These are phyloP conservation scores for Yamadazyma ubonensis DNA, from an alignment of 805 yeast species.

Conservation along the genomic window DNA sequence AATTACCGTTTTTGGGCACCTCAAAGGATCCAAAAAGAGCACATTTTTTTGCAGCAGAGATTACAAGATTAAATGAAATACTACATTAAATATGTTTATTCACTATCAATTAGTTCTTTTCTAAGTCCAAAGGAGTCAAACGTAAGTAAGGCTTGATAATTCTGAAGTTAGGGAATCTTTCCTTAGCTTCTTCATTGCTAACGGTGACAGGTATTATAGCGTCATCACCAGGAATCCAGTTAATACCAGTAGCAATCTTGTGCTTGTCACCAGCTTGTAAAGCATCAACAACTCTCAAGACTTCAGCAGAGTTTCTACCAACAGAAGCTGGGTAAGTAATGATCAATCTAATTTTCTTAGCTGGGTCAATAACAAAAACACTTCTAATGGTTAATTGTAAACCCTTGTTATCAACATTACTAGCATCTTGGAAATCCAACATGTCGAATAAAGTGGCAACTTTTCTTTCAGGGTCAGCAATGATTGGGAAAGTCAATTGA, in stretches of 20 bases:
- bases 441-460: constrained; percentile 71
- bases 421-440: constrained; percentile 69
- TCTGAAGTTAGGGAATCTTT: constrained; percentile 82
- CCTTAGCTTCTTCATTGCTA: constrained; percentile 57
- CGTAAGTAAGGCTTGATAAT: constrained; percentile 91
- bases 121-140: constrained; percentile 45
- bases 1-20: too few relatives aligned
- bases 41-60: too few relatives aligned
- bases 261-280: constrained; percentile 79
- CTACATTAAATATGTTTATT: too few relatives aligned
- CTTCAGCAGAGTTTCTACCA: constrained; percentile 93
- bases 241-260: constrained; percentile 86
- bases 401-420: constrained; percentile 66
- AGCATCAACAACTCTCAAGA: constrained; percentile 85
- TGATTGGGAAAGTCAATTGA: constrained; percentile 81
- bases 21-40: too few relatives aligned
- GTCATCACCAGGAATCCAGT: constrained; percentile 89
- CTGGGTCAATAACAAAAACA: constrained; percentile 87
- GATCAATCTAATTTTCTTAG: constrained; percentile 81
- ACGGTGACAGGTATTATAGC: constrained; percentile 90
- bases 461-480: constrained; percentile 83
- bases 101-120: constrained; percentile 4
- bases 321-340: constrained; percentile 90
- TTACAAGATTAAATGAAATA: too few relatives aligned
- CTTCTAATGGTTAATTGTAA: constrained; percentile 87